Conservation (phyloP, 805 yeast genomes). For the Saccharomycopsis oosterbeekiorum region DNA sequence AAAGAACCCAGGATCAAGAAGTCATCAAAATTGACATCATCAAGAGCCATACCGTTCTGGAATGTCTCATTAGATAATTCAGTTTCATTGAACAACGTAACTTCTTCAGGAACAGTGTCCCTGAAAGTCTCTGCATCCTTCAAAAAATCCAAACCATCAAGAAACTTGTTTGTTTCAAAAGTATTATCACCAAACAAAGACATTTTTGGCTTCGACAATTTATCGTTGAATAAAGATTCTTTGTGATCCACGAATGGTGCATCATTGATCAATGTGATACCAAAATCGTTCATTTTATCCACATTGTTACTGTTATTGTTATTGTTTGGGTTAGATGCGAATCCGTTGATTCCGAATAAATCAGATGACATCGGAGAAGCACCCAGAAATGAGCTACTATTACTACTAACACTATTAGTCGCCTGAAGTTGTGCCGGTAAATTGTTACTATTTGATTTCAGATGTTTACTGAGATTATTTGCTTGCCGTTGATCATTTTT, state of each 20-base stretch:
- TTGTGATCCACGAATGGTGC: constrained; percentile 26
- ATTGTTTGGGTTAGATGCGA: not conserved
- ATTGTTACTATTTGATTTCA: not conserved
- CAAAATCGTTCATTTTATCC: not conserved
- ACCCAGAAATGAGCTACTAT: not conserved
- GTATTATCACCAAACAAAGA: constrained; percentile 26
- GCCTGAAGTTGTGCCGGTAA: not conserved
- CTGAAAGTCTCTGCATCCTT: constrained; percentile 14
- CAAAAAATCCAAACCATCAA: constrained; percentile 16
- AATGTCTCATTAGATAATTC: constrained; percentile 4
- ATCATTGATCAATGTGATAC: not conserved
- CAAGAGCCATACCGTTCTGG: constrained; percentile 2
- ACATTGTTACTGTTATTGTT: constrained; percentile 10
- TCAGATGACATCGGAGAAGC: constrained; percentile 3
- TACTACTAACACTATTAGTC: not conserved
- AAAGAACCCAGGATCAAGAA: not conserved
- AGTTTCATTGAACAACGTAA: not conserved
- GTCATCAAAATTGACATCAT: constrained; percentile 3
- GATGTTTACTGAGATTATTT: not conserved
- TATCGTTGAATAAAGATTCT: constrained; percentile 39
- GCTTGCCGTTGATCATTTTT: not conserved
- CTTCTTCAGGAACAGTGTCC: constrained; percentile 16
- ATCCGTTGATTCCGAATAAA: not conserved
- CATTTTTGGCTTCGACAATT: constrained; percentile 29
- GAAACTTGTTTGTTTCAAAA: constrained; percentile 5